phyloP scores from a whole-genome alignment of 352 stramenopile species.

The Globisporangium middletonii region DNA sequence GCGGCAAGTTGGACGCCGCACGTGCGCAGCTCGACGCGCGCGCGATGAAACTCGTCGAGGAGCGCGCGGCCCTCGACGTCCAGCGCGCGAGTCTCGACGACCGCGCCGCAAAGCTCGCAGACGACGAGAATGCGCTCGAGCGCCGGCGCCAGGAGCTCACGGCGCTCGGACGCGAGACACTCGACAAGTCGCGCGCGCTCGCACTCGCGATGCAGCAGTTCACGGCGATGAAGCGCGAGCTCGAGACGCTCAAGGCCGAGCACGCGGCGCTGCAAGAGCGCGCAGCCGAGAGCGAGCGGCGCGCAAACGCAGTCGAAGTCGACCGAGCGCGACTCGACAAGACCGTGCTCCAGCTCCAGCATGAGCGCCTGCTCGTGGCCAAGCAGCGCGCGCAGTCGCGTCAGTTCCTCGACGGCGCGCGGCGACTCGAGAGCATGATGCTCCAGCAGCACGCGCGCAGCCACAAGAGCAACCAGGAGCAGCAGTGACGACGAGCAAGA shows the following conservation, averaged over 20 bases:
- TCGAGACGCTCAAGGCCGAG: slow-evolving; percentile 31
- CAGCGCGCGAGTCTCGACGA: slow-evolving; percentile 41
- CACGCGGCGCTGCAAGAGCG: slow-evolving; percentile 30
- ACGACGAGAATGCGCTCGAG: slow-evolving; percentile 40
- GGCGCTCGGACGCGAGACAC: slow-evolving; percentile 51
- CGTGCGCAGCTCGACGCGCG: slow-evolving; percentile 52
- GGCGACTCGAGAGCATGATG: slow-evolving; percentile 58
- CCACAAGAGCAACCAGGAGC: slow-evolving; percentile 3
- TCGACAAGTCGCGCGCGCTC: slow-evolving; percentile 50
- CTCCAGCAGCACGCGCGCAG: slow-evolving; percentile 32
- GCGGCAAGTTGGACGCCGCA: slow-evolving; percentile 51
- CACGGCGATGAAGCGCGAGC: slow-evolving; percentile 25
- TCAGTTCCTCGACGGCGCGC: slow-evolving; percentile 62
- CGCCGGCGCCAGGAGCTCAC: slow-evolving; percentile 45
- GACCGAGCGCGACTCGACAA: slow-evolving; percentile 49
- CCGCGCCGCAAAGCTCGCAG: slow-evolving; percentile 36
- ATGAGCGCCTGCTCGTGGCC: slow-evolving; percentile 58
- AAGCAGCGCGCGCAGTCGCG: slow-evolving; percentile 75
- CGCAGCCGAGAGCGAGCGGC: slow-evolving; percentile 27
- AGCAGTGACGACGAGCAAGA: neutral
- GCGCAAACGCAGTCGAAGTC: slow-evolving; percentile 26
- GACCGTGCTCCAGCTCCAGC: slow-evolving; percentile 47
- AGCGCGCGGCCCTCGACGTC: slow-evolving; percentile 49
- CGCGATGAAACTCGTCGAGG: slow-evolving; percentile 50
- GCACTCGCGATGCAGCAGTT: slow-evolving; percentile 32